These are phyloP conservation scores for Persicaria tinctoria DNA, from an alignment of 148 eudicot genomes.

Conservation along the genomic window DNA sequence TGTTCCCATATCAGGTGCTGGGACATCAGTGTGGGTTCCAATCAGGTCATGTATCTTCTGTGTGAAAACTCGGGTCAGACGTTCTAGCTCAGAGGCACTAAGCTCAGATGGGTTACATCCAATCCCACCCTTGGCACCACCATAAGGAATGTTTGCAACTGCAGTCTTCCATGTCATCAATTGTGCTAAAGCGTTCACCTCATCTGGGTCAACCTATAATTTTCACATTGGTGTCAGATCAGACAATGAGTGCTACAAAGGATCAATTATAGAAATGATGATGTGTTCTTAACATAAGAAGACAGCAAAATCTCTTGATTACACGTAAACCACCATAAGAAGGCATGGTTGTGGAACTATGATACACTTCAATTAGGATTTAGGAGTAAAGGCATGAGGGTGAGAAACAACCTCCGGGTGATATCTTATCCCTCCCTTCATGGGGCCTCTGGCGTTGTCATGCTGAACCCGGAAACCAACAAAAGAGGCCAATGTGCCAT, in stretches of 20 bases:
- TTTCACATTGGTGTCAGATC: background rate
- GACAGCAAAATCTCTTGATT: background rate
- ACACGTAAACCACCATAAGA: background rate
- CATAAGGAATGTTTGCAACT: constrained; percentile 94
- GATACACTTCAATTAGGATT: background rate
- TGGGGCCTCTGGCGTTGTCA: constrained; percentile 97
- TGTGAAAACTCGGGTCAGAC: constrained; percentile 91
- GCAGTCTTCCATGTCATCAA: constrained; percentile 99
- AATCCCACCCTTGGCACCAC: constrained; percentile 99
- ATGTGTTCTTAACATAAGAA: background rate
- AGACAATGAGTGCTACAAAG: background rate
- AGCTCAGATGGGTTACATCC: constrained; percentile 86
- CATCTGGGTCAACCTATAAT: constrained; percentile 91
- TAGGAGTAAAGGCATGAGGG: background rate
- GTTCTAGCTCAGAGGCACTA: constrained; percentile 74
- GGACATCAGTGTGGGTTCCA: constrained; percentile 95
- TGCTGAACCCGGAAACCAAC: constrained; percentile 95
- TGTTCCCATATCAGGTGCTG: constrained; percentile 99
- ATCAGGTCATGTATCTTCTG: constrained; percentile 95
- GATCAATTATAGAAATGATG: background rate
- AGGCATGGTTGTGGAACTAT: background rate
- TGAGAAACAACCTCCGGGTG: constrained; percentile 80
- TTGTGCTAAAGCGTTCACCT: constrained; percentile 97
- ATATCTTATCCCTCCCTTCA: constrained; percentile 99
- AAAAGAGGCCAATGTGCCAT: constrained; percentile 78